phyloP scores from a whole-genome alignment of 163 green algal genomes.

The Volvox carteri region DNA sequence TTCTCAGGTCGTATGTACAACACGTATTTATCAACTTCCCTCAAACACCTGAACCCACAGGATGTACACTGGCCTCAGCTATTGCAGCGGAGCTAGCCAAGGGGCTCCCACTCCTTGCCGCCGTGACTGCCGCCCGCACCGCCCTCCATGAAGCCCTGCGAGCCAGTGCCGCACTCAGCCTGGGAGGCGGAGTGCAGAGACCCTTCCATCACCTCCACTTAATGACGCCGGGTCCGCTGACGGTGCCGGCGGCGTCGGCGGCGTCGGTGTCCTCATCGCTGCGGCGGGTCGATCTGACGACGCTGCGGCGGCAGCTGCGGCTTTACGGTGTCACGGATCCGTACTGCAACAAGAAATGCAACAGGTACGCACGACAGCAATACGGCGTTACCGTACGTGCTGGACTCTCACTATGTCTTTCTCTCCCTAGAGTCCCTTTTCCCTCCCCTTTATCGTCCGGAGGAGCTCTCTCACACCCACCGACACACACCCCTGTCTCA shows the following conservation, averaged over 20 bases:
- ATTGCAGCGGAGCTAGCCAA: conserved; percentile 92
- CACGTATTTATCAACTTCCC: no score
- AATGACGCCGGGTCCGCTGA: background rate
- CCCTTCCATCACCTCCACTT: conserved; percentile 85
- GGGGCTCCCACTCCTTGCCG: conserved; percentile 70
- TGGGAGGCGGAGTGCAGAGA: conserved; percentile 84
- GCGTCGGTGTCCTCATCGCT: background rate
- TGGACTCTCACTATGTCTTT: no score
- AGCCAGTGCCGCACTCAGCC: conserved; percentile 69
- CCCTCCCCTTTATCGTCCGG: no score
- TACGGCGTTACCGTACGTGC: no score
- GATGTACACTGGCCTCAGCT: conserved; percentile 92
- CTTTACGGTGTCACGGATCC: conserved; percentile 95
- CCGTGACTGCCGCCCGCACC: conserved; percentile 79
- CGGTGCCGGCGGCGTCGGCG: background rate
- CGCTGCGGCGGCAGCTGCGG: conserved; percentile 53
- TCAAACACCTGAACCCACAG: conserved; percentile 55
- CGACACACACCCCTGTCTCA: no score
- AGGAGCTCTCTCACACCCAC: no score
- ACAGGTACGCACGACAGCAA: conserved; percentile 20
- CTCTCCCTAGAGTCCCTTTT: no score
- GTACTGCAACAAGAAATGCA: conserved; percentile 73
- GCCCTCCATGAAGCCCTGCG: conserved; percentile 81
- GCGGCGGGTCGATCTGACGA: background rate
- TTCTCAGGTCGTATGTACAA: no score